Evolutionary conservation across 2,329 filamentous ascomycete species (phyloP), one percentile per base, ranked within the genome.

Genomic region (Penicillium sp.): DNA sequence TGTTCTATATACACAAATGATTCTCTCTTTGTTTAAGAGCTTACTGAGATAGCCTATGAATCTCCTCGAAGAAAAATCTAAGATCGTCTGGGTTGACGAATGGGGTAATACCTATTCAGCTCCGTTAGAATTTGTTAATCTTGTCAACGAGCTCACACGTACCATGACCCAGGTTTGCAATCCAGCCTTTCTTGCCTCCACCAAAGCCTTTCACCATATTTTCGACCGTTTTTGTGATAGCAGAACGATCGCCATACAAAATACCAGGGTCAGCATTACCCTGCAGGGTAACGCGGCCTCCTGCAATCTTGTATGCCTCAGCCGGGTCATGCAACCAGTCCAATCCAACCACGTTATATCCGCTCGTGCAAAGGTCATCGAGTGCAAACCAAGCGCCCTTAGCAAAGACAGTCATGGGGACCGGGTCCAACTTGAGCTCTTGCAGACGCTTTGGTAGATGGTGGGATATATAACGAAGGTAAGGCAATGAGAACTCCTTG

Each of bases 381-480:
- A 99, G 81, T 3, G 91, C 91, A 73, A 96, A 94, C 90, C 94
- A 97, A 11, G 94, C 93, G 11, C 94, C 94, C 79, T 99, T 99
- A 35, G 94, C 91, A 73, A 99, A 99, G 23, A 97, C 91, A 5
- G 92, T 95, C 92, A 97, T 97, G 3, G 94, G 94, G 3, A 99
- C 93, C 11, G 79, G 81, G 57, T 92, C 89, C 52, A 93, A 76
- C 0, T 86, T 86, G 68, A 95, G 80, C 69, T 90, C 88, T 64
- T 83, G 78, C 57, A 97, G 77, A 59, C 85, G 86, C 64, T 79
- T 80, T 1, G 93, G 93, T 3, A 99, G 81, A 63, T 92, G 83
- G 63, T 88, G 80, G 11, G 91, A 86, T 64, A 99, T 97, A 70
- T 92, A 86, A 45, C 83, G 83, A 53, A 99, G 81, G 69, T 93